These are phyloP conservation scores for Rhododendron simsii DNA, from an alignment of 148 eudicot genomes.

Conservation along the genomic window DNA sequence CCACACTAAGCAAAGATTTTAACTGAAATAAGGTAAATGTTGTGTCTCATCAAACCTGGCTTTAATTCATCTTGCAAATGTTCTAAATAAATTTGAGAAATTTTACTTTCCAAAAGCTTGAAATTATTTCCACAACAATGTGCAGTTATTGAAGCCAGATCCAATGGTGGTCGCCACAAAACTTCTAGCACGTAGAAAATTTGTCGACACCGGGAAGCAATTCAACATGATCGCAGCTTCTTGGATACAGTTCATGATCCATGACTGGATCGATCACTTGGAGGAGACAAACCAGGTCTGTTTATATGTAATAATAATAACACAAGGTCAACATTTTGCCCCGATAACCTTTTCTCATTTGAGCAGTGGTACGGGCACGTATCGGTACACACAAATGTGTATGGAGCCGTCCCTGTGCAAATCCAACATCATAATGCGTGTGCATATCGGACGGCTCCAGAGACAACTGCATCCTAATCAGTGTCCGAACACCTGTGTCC, in stretches of 20 bases:
- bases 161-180: constrained; percentile 45
- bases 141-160: constrained; percentile 41
- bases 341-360: not conserved
- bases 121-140: not conserved
- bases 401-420: not conserved
- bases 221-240: constrained; percentile 47
- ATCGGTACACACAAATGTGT: not conserved
- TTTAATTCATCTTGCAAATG: not conserved
- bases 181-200: constrained; percentile 36
- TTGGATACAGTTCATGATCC: constrained; percentile 52
- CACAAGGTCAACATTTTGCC: not conserved
- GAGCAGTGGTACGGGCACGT: not conserved
- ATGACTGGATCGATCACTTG: constrained; percentile 48
- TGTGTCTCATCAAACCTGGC: not conserved
- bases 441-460: not conserved
- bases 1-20: not conserved
- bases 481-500: not conserved
- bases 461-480: not conserved
- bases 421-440: not conserved
- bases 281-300: constrained; percentile 37
- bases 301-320: not conserved
- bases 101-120: not conserved
- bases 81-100: not conserved
- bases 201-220: constrained; percentile 37
- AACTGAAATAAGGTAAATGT: not conserved